Evolutionary conservation across 179 eudicot genomes (phyloP).

Genomic region (Heliamphora pulchella): DNA sequence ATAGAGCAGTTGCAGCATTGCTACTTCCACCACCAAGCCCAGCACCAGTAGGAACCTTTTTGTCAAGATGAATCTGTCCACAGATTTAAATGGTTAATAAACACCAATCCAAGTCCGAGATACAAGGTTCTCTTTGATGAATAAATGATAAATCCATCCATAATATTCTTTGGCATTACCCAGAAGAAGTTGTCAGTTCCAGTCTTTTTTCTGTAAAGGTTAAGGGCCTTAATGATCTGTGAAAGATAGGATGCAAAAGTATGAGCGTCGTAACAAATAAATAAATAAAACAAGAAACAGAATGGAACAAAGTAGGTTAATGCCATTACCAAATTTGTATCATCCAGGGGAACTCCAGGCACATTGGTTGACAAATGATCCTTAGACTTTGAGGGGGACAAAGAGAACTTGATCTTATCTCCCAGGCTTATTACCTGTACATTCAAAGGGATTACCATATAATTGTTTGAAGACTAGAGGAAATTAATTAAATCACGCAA

Average conservation of each 20-base stretch:
- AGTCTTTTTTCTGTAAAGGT: constrained; percentile 78
- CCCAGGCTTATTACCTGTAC: constrained; percentile 86
- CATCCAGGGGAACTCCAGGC: constrained; percentile 88
- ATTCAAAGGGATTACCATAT: background rate
- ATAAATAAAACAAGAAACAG: constrained; percentile 1
- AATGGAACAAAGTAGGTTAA: background rate
- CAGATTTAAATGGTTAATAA: constrained; percentile 11
- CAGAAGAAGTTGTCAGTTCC: constrained; percentile 77
- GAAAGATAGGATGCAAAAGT: constrained; percentile 14
- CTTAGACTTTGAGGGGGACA: constrained; percentile 75
- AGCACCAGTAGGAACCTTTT: constrained; percentile 97
- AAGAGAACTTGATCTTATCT: constrained; percentile 82
- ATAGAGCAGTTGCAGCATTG: constrained; percentile 94
- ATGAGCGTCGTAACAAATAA: background rate
- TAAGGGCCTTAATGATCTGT: constrained; percentile 88
- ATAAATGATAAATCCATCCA: background rate
- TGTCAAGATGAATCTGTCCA: constrained; percentile 80
- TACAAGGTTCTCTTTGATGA: background rate
- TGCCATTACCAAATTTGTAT: constrained; percentile 65
- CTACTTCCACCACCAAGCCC: constrained; percentile 99
- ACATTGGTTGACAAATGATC: constrained; percentile 88
- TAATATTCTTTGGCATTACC: constrained; percentile 33
- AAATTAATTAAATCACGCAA: background rate
- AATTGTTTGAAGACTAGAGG: background rate
- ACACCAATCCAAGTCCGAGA: background rate